These are phyloP conservation scores for Fraxinus americana DNA, from an alignment of 257 asterid genomes.

Conservation along the genomic window DNA sequence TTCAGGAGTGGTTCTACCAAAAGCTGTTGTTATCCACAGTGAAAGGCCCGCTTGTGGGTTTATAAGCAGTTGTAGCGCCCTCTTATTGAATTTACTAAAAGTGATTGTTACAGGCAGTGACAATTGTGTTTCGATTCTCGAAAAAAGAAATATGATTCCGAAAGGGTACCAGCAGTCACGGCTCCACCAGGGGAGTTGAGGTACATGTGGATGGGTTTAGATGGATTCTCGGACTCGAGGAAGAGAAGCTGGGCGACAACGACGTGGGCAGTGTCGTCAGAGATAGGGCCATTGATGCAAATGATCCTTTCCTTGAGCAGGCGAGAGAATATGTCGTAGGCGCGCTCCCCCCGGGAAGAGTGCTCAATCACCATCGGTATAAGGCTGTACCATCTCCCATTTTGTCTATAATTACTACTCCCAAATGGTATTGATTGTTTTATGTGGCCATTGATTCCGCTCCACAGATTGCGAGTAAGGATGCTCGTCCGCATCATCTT, in stretches of 20 bases:
- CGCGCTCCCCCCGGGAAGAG: conserved; percentile 88
- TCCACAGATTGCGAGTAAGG: conserved; percentile 37
- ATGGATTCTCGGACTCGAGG: conserved; percentile 90
- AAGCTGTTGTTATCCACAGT: no score
- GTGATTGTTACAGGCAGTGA: neutral
- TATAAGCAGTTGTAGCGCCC: neutral
- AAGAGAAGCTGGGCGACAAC: conserved; percentile 92
- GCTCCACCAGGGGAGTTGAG: conserved; percentile 96
- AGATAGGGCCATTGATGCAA: conserved; percentile 84
- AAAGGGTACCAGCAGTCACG: conserved; percentile 72
- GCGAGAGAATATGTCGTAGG: conserved; percentile 92
- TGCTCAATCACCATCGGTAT: conserved; percentile 95
- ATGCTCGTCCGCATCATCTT: conserved; percentile 45
- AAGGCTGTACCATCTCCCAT: conserved; percentile 54
- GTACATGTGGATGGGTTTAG: conserved; percentile 89
- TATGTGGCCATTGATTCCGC: conserved; percentile 23
- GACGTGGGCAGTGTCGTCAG: conserved; percentile 88
- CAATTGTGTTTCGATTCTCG: neutral
- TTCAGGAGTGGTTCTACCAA: neutral
- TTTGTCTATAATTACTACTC: neutral
- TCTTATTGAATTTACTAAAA: neutral
- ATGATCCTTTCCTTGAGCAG: conserved; percentile 85
- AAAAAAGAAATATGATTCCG: neutral
- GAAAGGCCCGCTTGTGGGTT: neutral
- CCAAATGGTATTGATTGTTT: conserved; percentile 21